Conservation (phyloP, 805 yeast genomes). For the Ogataea wickerhamii region DNA sequence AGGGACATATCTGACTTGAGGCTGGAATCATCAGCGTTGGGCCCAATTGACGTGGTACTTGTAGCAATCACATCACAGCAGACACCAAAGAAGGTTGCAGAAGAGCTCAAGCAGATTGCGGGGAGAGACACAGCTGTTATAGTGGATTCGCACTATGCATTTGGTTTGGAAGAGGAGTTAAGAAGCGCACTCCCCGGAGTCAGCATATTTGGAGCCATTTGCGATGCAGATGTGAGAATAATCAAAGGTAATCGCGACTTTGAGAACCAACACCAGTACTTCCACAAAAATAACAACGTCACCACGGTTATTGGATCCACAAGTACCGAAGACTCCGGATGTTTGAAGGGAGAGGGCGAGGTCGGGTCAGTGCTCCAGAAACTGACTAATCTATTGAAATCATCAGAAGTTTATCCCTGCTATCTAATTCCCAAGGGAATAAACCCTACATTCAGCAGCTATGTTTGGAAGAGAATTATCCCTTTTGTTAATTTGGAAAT, state of each 20-base stretch:
- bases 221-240: conserved; percentile 25
- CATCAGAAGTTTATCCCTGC: conserved; percentile 26
- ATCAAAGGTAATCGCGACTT: conserved; percentile 3
- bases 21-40: conserved; percentile 4
- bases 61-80: conserved; percentile 15
- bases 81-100: conserved; percentile 8
- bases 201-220: conserved; percentile 21
- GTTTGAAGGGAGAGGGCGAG: conserved; percentile 20
- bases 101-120: conserved; percentile 7
- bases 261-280: conserved; percentile 12
- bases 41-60: conserved; percentile 22
- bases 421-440: conserved; percentile 24
- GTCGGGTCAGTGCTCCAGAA: conserved; percentile 18
- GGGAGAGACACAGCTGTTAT: conserved; percentile 22
- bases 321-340: conserved; percentile 4
- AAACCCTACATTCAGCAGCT: conserved; percentile 26
- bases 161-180: conserved; percentile 21
- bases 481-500: conserved; percentile 24
- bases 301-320: conserved; percentile 28
- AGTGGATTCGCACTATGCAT: conserved; percentile 25
- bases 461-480: conserved; percentile 29
- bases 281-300: conserved; percentile 22
- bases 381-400: conserved; percentile 20
- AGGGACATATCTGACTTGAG: conserved; percentile 5
- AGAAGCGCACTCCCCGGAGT: conserved; percentile 9